Conservation (phyloP, 495 filamentous ascomycete species). For the Hyaloscypha variabilis region DNA sequence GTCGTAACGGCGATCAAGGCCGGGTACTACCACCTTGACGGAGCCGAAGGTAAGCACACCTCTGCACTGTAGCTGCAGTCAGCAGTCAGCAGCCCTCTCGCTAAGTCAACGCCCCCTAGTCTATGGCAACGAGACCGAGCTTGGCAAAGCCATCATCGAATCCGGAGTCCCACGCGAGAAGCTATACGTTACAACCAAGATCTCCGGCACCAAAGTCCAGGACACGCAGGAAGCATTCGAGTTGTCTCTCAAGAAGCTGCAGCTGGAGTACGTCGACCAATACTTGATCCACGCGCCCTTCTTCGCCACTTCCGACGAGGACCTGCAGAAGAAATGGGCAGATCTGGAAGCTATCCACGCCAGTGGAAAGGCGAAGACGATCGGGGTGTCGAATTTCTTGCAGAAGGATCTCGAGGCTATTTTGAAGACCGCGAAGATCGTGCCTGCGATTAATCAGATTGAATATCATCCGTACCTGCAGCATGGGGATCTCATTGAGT, state of each 20-base stretch:
- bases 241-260: slow-evolving; percentile 71
- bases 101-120: slow-evolving; percentile 46
- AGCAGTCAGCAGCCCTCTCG: not conserved
- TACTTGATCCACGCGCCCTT: slow-evolving; percentile 84
- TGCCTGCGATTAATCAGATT: slow-evolving; percentile 82
- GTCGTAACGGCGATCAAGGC: slow-evolving; percentile 69
- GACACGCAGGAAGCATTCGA: slow-evolving; percentile 70
- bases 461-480: slow-evolving; percentile 91
- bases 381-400: slow-evolving; percentile 85
- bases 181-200: slow-evolving; percentile 80
- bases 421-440: slow-evolving; percentile 62
- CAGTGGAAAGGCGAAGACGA: slow-evolving; percentile 71
- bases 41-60: slow-evolving; percentile 60
- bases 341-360: slow-evolving; percentile 75
- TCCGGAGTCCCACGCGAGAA: slow-evolving; percentile 65
- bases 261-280: slow-evolving; percentile 81
- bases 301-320: slow-evolving; percentile 59
- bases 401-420: slow-evolving; percentile 67
- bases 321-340: slow-evolving; percentile 73
- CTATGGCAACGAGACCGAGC: slow-evolving; percentile 78
- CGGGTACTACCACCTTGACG: slow-evolving; percentile 78
- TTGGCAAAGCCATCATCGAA: slow-evolving; percentile 74
- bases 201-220: slow-evolving; percentile 51
- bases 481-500: slow-evolving; percentile 65
- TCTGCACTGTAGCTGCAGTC: not conserved